Conservation (phyloP, 1,284 basidiomycete species). For the Fomitopsis pinicola region DNA sequence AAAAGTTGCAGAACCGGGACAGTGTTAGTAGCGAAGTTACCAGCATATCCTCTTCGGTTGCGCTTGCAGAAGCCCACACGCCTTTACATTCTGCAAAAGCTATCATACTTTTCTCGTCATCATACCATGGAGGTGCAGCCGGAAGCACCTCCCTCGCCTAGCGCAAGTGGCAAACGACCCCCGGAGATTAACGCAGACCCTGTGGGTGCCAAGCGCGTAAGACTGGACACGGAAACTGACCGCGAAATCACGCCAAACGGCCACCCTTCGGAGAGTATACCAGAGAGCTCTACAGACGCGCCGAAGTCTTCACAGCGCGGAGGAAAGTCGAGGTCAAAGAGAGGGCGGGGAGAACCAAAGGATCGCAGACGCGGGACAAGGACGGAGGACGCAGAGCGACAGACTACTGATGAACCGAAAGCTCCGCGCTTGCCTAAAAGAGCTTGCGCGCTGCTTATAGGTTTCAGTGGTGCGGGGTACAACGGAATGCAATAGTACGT, state of each 20-base stretch:
- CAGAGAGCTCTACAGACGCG: background rate
- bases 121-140: background rate
- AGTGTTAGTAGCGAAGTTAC: background rate
- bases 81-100: background rate
- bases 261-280: background rate
- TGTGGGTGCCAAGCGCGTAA: conserved; percentile 11
- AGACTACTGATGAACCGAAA: conserved; percentile 26
- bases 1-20: too few species aligned
- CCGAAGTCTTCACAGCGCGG: background rate
- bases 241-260: background rate
- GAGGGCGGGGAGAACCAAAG: conserved; percentile 15
- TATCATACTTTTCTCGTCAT: background rate
- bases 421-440: conserved; percentile 65
- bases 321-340: conserved; percentile 3
- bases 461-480: conserved; percentile 81
- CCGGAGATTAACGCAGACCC: background rate
- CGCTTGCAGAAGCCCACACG: background rate
- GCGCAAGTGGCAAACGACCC: background rate
- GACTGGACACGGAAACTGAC: background rate
- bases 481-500: conserved; percentile 95
- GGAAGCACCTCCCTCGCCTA: background rate
- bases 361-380: conserved; percentile 28
- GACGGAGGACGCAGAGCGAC: conserved; percentile 24
- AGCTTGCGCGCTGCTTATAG: conserved; percentile 68
- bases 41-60: background rate